These are phyloP conservation scores for Penicillium hesseltinei DNA, from an alignment of 2,329 filamentous ascomycete species.

Conservation along the genomic window DNA sequence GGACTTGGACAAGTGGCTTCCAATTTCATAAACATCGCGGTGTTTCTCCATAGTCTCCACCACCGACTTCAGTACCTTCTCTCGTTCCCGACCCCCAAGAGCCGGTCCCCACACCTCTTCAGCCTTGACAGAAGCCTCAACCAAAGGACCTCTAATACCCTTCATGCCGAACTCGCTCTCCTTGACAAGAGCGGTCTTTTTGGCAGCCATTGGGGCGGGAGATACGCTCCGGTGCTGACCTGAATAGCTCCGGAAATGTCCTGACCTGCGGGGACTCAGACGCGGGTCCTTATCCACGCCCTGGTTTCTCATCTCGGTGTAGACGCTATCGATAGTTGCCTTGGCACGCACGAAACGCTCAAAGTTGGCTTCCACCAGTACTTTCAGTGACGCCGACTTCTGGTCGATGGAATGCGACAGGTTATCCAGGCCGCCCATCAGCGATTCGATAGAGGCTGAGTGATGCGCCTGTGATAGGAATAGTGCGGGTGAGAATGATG, in stretches of 20 bases:
- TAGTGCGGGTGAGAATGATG: constrained; percentile 85
- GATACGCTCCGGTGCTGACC: constrained; percentile 42
- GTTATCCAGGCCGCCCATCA: constrained; percentile 78
- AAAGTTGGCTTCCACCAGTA: constrained; percentile 95
- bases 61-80: constrained; percentile 78
- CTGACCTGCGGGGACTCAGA: constrained; percentile 62
- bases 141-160: constrained; percentile 81
- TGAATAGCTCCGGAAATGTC: constrained; percentile 57
- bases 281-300: constrained; percentile 52
- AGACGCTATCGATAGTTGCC: constrained; percentile 97
- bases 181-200: constrained; percentile 87
- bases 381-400: constrained; percentile 94
- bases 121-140: constrained; percentile 89
- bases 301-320: constrained; percentile 87
- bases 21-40: constrained; percentile 78
- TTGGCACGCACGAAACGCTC: constrained; percentile 97
- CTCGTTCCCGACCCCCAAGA: constrained; percentile 83
- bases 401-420: constrained; percentile 92
- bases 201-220: constrained; percentile 48
- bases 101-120: constrained; percentile 98
- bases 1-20: constrained; percentile 71
- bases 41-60: constrained; percentile 74
- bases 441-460: constrained; percentile 74
- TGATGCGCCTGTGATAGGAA: constrained; percentile 93
- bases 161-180: constrained; percentile 88